These are phyloP conservation scores for Lodderomyces metapsilosis DNA, from an alignment of 1,139 yeast genomes.

Conservation along the genomic window DNA sequence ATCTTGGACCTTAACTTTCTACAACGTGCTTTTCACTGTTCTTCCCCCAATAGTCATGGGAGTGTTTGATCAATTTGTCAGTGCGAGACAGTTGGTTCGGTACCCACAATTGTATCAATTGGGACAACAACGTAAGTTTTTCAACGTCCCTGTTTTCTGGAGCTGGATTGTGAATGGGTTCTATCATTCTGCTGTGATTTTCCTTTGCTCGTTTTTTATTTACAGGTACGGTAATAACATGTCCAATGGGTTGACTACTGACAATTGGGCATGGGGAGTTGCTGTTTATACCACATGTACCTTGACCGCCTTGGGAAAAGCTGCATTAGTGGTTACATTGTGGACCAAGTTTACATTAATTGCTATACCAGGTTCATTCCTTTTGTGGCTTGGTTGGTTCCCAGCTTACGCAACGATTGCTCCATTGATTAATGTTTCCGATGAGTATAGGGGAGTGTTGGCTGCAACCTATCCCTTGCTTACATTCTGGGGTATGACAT, in stretches of 20 bases:
- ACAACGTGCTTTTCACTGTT: slow-evolving; percentile 94
- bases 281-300: slow-evolving; percentile 86
- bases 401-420: slow-evolving; percentile 88
- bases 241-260: slow-evolving; percentile 69
- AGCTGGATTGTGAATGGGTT: slow-evolving; percentile 97
- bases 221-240: slow-evolving; percentile 68
- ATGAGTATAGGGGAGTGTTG: slow-evolving; percentile 80
- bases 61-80: slow-evolving; percentile 93
- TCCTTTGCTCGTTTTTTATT: slow-evolving; percentile 68
- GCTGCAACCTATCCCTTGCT: slow-evolving; percentile 73
- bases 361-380: slow-evolving; percentile 93
- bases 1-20: slow-evolving; percentile 96
- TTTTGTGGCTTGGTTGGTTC: slow-evolving; percentile 80
- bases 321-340: slow-evolving; percentile 84
- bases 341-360: slow-evolving; percentile 93
- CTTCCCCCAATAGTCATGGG: slow-evolving; percentile 96
- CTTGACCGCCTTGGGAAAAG: slow-evolving; percentile 89
- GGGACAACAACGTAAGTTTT: slow-evolving; percentile 85
- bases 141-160: slow-evolving; percentile 93
- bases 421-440: slow-evolving; percentile 78
- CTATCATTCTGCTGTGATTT: slow-evolving; percentile 86
- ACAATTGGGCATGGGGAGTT: slow-evolving; percentile 96
- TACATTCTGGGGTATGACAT: slow-evolving; percentile 80
- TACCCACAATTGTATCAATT: slow-evolving; percentile 91
- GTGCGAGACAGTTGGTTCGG: slow-evolving; percentile 82